These are phyloP conservation scores for Pseudognaphalium luteoalbum DNA, from an alignment of 129 eudicot genomes.

Conservation along the genomic window DNA sequence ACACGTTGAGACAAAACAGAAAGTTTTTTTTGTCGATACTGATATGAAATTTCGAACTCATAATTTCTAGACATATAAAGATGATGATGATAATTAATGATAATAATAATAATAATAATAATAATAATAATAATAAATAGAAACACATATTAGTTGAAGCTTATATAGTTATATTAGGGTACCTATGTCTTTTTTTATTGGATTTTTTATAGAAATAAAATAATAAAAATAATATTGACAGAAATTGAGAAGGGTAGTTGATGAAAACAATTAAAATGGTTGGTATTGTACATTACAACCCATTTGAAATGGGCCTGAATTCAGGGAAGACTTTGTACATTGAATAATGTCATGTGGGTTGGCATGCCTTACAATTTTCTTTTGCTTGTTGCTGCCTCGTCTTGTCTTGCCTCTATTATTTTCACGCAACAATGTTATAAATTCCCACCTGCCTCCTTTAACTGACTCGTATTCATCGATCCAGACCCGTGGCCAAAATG, in stretches of 20 bases:
- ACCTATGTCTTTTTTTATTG: not conserved
- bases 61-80: too few species aligned
- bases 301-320: constrained; percentile 29
- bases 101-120: too few species aligned
- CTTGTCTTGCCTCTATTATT: constrained; percentile 31
- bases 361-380: constrained; percentile 12
- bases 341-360: constrained; percentile 28
- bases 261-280: constrained; percentile 16
- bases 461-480: not conserved
- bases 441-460: constrained; percentile 11
- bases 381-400: constrained; percentile 18
- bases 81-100: too few species aligned
- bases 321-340: constrained; percentile 23
- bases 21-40: too few species aligned
- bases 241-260: constrained; percentile 24
- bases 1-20: too few species aligned
- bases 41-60: too few species aligned
- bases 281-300: constrained; percentile 18
- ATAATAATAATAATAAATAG: too few species aligned
- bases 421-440: not conserved
- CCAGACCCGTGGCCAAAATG: not conserved
- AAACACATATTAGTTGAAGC: constrained; percentile 16
- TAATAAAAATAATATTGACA: not conserved
- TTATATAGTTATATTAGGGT: constrained; percentile 14
- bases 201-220: not conserved